Base-by-base conservation (phyloP, 1,284 basidiomycete species). In the Puccinia triticina region DNA sequence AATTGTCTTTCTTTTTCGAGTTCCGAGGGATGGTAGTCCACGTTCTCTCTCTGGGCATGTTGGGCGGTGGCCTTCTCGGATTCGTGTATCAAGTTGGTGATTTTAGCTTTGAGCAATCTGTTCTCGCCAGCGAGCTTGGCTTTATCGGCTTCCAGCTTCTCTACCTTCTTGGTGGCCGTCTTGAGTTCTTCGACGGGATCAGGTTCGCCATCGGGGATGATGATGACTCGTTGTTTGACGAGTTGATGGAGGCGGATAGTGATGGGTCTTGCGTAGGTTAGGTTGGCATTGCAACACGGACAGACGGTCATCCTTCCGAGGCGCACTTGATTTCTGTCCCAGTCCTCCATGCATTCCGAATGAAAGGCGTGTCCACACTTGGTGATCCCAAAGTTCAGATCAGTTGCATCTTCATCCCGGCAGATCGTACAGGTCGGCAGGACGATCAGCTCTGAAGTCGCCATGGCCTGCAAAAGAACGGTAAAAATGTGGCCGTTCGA, bases 341-440 rank as follows among this genome's bases (percentile, higher is more conserved):
- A 73, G 26, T 48, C 29, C 10, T 46, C 29, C 12, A 73, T 53
- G 21, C 71, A 73, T 32, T 29, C 8, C 40, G 71, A 26, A 23
- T 73, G 71, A 26, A 73, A 73, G 23, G 32, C 29, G 48, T 73
- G 71, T n/a, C 71, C 71, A 73, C 71, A 73, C 26, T 12, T 18
- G 26, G 71, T 73, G 5, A 73, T 40, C 10, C 32, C 48, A 23
- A 53, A 23, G 29, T 32, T 73, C 50, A 61, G 34, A 61, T 55
- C 71, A 21, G 23, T 48, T 14, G 21, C 46, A 16, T 73, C 71
- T 21, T 50, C 71, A 55, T 55, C 50, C 7, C 66, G 66, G 21
- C 71, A 73, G 71, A 73, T 73, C 4, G 48, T 21, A 32, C 71
- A 73, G 40, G 71, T 61, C 4, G 59, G 23, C 29, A 61, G 3